A percentile compares a stretch with the other conserved stretches of the same genome.
Conservation (phyloP, 108 stramenopile species). For the Seminavis robusta region DNA sequence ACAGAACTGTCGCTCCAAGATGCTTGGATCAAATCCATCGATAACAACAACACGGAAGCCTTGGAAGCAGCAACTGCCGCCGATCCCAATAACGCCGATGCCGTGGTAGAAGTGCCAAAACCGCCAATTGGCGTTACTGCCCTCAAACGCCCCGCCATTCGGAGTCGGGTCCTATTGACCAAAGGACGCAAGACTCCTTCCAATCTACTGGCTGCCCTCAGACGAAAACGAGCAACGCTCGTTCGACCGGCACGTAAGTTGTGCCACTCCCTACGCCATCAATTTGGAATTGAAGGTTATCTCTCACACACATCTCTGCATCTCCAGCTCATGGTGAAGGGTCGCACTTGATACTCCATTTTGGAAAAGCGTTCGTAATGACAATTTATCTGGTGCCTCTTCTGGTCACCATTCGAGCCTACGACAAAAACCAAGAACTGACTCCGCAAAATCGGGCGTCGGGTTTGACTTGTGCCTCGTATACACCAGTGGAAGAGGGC, state of each 20-base stretch:
- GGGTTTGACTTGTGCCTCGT: constrained; percentile 8
- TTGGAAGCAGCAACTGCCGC: neutral
- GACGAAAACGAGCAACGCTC: constrained; percentile 53
- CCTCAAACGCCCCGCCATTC: constrained; percentile 23
- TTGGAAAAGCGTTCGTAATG: constrained; percentile 76
- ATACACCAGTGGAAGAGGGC: constrained; percentile 11
- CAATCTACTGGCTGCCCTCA: constrained; percentile 59
- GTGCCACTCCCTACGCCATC: no score
- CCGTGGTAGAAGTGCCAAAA: neutral
- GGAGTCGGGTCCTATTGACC: constrained; percentile 50
- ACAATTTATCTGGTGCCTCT: constrained; percentile 71
- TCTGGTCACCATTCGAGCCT: constrained; percentile 62
- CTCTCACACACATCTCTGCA: no score
- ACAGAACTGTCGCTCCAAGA: constrained; percentile 57
- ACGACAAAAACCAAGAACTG: neutral
- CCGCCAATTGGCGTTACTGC: neutral
- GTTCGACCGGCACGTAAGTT: constrained; percentile 30
- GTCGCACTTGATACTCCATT: constrained; percentile 54
- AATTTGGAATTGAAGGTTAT: no score
- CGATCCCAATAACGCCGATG: neutral
- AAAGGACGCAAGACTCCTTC: constrained; percentile 47
- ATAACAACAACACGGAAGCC: constrained; percentile 5
- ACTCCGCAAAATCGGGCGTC: neutral
- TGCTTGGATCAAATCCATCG: constrained; percentile 66
- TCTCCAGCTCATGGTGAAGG: constrained; percentile 20